Percentiles rank a stretch among this genome's conserved stretches.
Evolutionary conservation across 2,329 filamentous ascomycete species (phyloP).

Genomic region (Capronia epimyces): DNA sequence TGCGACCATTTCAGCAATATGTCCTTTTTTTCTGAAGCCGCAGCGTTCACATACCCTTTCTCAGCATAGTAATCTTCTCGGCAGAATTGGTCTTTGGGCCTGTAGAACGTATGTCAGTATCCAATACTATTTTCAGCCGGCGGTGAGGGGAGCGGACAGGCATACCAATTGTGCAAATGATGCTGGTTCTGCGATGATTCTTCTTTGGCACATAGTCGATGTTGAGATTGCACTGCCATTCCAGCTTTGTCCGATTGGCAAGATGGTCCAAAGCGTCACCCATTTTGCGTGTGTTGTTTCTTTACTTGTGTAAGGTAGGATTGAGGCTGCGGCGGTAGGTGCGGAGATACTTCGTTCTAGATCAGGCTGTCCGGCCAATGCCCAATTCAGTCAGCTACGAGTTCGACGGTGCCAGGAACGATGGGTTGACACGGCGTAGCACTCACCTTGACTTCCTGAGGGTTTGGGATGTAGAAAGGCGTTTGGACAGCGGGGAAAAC

Average conservation of each 20-base stretch:
- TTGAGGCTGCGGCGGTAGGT: neutral
- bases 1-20: constrained; percentile 30
- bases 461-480: neutral
- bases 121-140: neutral
- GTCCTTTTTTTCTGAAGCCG: neutral
- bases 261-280: constrained; percentile 80
- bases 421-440: neutral
- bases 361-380: constrained; percentile 12
- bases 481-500: constrained; percentile 1
- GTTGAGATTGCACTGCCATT: constrained; percentile 73
- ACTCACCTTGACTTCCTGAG: constrained; percentile 2
- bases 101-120: constrained; percentile 29
- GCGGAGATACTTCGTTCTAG: constrained; percentile 12
- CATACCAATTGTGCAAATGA: constrained; percentile 93
- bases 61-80: constrained; percentile 92
- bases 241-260: constrained; percentile 65
- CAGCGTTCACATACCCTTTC: constrained; percentile 49
- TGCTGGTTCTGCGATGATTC: constrained; percentile 93
- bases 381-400: constrained; percentile 10
- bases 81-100: constrained; percentile 97
- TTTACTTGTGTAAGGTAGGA: constrained; percentile 2
- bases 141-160: neutral
- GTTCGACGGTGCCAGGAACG: neutral
- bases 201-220: constrained; percentile 80
- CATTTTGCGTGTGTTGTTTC: constrained; percentile 39